A percentile compares a stretch with the other conserved stretches of the same genome.
Evolutionary conservation across 2,329 filamentous ascomycete genomes (phyloP).

Genomic region (Byssochlamys sp.): DNA sequence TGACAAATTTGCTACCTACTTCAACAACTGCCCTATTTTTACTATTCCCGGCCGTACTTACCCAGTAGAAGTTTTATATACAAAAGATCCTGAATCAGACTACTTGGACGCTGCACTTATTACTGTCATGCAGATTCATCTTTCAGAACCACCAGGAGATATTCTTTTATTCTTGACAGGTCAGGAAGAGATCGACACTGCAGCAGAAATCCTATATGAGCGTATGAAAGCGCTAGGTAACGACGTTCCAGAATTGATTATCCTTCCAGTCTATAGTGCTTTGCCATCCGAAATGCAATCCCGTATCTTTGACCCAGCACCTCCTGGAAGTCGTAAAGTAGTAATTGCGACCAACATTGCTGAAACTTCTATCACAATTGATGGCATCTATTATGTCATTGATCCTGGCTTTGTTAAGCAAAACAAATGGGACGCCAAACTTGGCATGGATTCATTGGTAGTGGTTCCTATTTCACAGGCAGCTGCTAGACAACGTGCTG

Average conservation of each 20-base stretch:
- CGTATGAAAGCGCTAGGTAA: slow-evolving; percentile 92
- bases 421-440: slow-evolving; percentile 89
- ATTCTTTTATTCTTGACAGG: slow-evolving; percentile 95
- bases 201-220: slow-evolving; percentile 83
- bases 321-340: slow-evolving; percentile 76
- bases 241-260: slow-evolving; percentile 79
- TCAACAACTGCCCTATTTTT: slow-evolving; percentile 91
- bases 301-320: slow-evolving; percentile 86
- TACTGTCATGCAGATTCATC: slow-evolving; percentile 95
- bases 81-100: slow-evolving; percentile 85
- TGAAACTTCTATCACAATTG: slow-evolving; percentile 94
- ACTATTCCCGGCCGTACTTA: slow-evolving; percentile 91
- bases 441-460: slow-evolving; percentile 93
- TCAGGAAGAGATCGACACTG: slow-evolving; percentile 94
- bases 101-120: slow-evolving; percentile 90
- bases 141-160: slow-evolving; percentile 87
- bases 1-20: slow-evolving; percentile 94
- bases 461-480: slow-evolving; percentile 95
- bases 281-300: slow-evolving; percentile 89
- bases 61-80: slow-evolving; percentile 93
- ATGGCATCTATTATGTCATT: slow-evolving; percentile 93
- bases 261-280: slow-evolving; percentile 91
- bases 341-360: slow-evolving; percentile 98
- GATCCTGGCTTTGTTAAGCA: slow-evolving; percentile 97
- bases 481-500: slow-evolving; percentile 87